phyloP scores from a whole-genome alignment of 2,329 filamentous ascomycete genomes.

The Thelonectria olida region DNA sequence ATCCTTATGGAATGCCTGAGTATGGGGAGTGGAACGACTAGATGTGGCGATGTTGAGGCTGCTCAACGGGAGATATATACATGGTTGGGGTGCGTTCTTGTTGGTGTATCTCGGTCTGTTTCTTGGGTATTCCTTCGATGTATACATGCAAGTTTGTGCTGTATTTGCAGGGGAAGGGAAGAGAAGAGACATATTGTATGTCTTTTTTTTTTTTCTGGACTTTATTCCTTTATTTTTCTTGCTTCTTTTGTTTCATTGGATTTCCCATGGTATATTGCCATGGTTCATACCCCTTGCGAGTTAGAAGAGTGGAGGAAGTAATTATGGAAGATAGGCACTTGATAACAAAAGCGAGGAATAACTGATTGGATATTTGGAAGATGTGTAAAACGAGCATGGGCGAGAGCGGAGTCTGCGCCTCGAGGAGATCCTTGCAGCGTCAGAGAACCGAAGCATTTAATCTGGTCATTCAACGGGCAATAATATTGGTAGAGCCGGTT shows the following conservation, averaged over 20 bases:
- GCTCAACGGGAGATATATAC: background rate
- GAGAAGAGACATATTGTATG: background rate
- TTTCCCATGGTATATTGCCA: background rate
- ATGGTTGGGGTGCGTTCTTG: background rate
- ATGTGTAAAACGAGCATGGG: background rate
- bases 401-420: too few relatives aligned
- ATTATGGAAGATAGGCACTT: background rate
- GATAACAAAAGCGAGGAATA: background rate
- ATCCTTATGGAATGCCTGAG: constrained; percentile 57
- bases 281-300: background rate
- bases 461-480: too few relatives aligned
- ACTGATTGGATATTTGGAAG: background rate
- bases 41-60: background rate
- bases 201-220: background rate
- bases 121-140: background rate
- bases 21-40: constrained; percentile 41
- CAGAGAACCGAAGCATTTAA: too few relatives aligned
- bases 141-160: background rate
- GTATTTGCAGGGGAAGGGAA: background rate
- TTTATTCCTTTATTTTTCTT: background rate
- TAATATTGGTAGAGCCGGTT: too few relatives aligned
- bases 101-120: background rate
- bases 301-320: background rate
- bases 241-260: background rate
- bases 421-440: too few relatives aligned